These are phyloP conservation scores for Trypanosoma avium DNA, from an alignment of 208 protist species.

Conservation along the genomic window DNA sequence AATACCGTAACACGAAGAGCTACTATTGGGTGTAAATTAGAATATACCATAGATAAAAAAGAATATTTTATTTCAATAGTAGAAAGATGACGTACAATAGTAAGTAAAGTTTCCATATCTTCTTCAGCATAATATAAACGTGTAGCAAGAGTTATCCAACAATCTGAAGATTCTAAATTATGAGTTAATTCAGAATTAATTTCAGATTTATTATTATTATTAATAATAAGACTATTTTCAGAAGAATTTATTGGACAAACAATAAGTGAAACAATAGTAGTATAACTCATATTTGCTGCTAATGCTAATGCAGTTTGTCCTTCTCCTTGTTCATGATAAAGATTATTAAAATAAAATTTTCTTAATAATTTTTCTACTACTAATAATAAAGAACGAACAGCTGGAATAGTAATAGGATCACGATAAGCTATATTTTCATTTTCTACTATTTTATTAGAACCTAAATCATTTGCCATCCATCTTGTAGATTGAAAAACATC, in stretches of 20 bases:
- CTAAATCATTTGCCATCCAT: not conserved
- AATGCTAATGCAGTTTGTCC: conserved; percentile 63
- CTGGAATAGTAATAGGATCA: conserved; percentile 37
- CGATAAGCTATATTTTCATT: conserved; percentile 11
- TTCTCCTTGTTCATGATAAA: conserved; percentile 31
- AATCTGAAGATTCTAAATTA: conserved; percentile 16
- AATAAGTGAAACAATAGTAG: conserved; percentile 47
- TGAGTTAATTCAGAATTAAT: not conserved
- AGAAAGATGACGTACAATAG: conserved; percentile 48
- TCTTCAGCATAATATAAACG: conserved; percentile 70
- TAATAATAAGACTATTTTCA: too few relatives aligned
- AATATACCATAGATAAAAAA: conserved; percentile 64
- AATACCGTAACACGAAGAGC: conserved; percentile 61
- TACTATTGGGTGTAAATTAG: conserved; percentile 74
- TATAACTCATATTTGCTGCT: conserved; percentile 55
- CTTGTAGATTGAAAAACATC: not conserved
- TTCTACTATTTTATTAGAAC: not conserved
- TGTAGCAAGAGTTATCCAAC: conserved; percentile 48
- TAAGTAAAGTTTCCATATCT: conserved; percentile 47
- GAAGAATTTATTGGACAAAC: too few relatives aligned
- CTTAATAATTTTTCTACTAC: conserved; percentile 33
- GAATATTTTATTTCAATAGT: conserved; percentile 29
- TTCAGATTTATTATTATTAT: too few relatives aligned
- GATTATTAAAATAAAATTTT: conserved; percentile 25
- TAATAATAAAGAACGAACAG: conserved; percentile 28